These are phyloP conservation scores for Madurella fahalii DNA, from an alignment of 2,329 filamentous ascomycete species.

Conservation along the genomic window DNA sequence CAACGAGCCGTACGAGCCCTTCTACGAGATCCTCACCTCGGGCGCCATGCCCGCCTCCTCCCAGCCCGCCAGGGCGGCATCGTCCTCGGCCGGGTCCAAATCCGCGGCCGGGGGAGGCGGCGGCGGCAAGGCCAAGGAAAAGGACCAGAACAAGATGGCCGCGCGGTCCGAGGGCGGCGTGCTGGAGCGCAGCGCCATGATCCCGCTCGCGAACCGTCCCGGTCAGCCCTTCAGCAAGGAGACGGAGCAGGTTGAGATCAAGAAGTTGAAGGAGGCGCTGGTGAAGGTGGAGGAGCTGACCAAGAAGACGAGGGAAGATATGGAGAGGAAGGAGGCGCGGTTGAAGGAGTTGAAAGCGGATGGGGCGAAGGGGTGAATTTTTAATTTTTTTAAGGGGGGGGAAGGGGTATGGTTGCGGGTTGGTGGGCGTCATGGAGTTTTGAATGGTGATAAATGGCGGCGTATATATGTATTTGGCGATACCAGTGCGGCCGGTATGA, in stretches of 20 bases:
- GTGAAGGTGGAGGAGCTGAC: slow-evolving; percentile 59
- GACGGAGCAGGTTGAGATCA: slow-evolving; percentile 61
- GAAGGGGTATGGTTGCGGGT: not conserved
- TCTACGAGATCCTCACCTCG: slow-evolving; percentile 80
- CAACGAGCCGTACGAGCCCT: slow-evolving; percentile 91
- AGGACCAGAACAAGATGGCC: slow-evolving; percentile 31
- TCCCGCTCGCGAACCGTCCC: slow-evolving; percentile 63
- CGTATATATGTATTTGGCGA: not conserved
- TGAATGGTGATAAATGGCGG: not conserved
- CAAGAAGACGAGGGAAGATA: slow-evolving; percentile 54
- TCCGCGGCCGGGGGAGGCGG: slow-evolving; percentile 35
- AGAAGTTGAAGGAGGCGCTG: slow-evolving; percentile 59
- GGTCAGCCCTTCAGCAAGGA: slow-evolving; percentile 70
- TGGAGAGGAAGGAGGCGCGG: slow-evolving; percentile 61
- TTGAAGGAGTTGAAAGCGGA: slow-evolving; percentile 57
- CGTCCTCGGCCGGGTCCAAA: not conserved
- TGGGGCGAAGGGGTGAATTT: slow-evolving; percentile 27
- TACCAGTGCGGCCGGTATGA: not conserved
- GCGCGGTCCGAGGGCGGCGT: slow-evolving; percentile 46
- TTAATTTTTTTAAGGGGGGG: not conserved
- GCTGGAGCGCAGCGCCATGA: slow-evolving; percentile 67
- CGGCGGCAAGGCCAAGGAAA: slow-evolving; percentile 46
- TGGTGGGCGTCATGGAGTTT: not conserved
- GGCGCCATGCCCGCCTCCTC: slow-evolving; percentile 53
- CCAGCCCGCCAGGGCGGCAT: slow-evolving; percentile 7